phyloP scores from a whole-genome alignment of 176 grass and related monocot species.

The Bonia amplexicaulis region DNA sequence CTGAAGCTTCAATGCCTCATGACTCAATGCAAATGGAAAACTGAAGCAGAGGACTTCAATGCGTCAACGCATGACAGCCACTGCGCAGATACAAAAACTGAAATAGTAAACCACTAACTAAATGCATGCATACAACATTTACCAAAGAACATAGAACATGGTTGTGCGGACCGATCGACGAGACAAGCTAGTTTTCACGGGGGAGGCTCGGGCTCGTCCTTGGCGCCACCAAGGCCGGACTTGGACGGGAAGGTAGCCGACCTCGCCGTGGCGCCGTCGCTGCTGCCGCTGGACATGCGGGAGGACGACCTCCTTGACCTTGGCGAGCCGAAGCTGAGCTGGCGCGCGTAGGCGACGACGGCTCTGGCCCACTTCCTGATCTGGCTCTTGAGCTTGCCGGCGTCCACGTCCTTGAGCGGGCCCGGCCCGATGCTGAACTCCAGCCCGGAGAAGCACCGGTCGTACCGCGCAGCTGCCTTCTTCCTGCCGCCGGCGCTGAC shows the following conservation, averaged over 20 bases:
- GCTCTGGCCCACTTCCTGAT: conserved; percentile 68
- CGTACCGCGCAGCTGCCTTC: conserved; percentile 7
- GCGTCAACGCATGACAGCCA: no score
- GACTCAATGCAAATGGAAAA: no score
- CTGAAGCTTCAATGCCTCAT: no score
- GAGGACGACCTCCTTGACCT: conserved; percentile 1
- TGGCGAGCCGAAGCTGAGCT: conserved; percentile 63
- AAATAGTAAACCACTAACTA: no score
- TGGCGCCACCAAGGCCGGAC: background rate
- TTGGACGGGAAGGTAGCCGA: background rate
- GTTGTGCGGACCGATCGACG: background rate
- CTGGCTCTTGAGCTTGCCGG: conserved; percentile 60
- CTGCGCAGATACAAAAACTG: no score
- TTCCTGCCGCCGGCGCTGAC: background rate
- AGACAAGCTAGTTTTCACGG: background rate
- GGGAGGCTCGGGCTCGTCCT: background rate
- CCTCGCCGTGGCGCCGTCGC: background rate
- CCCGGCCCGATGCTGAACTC: conserved; percentile 50
- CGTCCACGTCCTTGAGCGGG: conserved; percentile 50
- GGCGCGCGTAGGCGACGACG: conserved; percentile 58
- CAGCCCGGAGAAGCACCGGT: conserved; percentile 54
- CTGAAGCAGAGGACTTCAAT: no score
- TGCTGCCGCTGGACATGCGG: background rate
- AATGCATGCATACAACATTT: no score
- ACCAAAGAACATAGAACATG: background rate